A percentile compares a stretch with the other conserved stretches of the same genome.
phyloP scores from a whole-genome alignment of 179 eudicot species.

The Beta corolliflora region DNA sequence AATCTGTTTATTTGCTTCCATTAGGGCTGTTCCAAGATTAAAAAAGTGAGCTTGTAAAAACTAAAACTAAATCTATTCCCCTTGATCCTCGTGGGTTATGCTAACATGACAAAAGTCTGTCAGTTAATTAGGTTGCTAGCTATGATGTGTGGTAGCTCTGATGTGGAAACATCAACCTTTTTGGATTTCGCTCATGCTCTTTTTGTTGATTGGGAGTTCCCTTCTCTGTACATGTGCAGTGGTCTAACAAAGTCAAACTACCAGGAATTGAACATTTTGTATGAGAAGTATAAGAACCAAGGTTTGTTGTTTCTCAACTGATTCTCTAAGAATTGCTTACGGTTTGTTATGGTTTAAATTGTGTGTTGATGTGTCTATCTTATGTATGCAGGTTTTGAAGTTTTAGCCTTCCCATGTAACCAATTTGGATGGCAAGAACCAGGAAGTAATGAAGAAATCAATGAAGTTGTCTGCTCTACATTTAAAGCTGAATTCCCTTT shows the following conservation, averaged over 20 bases:
- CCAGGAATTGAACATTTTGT: slow-evolving; percentile 62
- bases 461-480: slow-evolving; percentile 62
- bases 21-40: background rate
- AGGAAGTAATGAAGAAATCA: slow-evolving; percentile 71
- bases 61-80: background rate
- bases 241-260: slow-evolving; percentile 74
- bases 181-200: background rate
- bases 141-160: background rate
- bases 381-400: slow-evolving; percentile 58
- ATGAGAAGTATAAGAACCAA: slow-evolving; percentile 63
- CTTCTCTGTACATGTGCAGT: slow-evolving; percentile 33
- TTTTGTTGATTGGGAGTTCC: background rate
- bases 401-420: slow-evolving; percentile 87
- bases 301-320: slow-evolving; percentile 27
- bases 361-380: slow-evolving; percentile 1
- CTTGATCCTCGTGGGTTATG: background rate
- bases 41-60: background rate
- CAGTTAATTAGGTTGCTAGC: background rate
- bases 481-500: slow-evolving; percentile 83
- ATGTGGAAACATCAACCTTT: background rate
- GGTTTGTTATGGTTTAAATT: background rate
- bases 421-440: slow-evolving; percentile 89
- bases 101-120: background rate
- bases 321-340: slow-evolving; percentile 4
- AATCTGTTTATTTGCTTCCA: background rate